Conservation (phyloP, 2,329 filamentous ascomycete genomes). For the Endothia cerciana region DNA sequence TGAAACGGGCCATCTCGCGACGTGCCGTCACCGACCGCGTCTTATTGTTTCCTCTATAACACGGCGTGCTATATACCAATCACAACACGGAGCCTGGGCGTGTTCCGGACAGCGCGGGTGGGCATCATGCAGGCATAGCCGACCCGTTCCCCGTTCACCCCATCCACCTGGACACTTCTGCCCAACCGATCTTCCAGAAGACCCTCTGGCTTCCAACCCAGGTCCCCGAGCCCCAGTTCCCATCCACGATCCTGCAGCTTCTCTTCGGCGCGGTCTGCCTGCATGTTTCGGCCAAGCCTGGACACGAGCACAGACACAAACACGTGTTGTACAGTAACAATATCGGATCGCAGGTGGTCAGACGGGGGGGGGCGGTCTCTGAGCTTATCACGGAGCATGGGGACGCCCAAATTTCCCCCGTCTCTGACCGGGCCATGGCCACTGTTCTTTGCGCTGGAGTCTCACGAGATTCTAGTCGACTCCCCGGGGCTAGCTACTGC, state of each 20-base stretch:
- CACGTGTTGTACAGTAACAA: not conserved
- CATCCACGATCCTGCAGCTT: not conserved
- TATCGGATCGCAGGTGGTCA: not conserved
- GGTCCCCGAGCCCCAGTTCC: not conserved
- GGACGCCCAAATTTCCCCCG: not conserved
- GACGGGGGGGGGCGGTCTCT: not conserved
- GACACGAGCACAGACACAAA: conserved; percentile 7
- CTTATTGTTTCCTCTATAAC: not conserved
- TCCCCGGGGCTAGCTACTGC: not conserved
- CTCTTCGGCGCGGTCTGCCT: not conserved
- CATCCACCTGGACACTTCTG: not conserved
- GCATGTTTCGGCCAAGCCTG: not conserved
- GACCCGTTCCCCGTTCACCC: not conserved
- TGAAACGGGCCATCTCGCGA: not conserved
- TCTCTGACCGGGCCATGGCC: too few species aligned
- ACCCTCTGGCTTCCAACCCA: not conserved
- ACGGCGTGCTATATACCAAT: not conserved
- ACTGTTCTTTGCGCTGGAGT: not conserved
- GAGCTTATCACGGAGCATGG: not conserved
- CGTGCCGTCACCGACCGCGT: not conserved
- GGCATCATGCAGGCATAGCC: not conserved
- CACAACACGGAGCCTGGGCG: not conserved
- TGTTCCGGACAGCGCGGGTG: not conserved
- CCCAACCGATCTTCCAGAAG: not conserved
- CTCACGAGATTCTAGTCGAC: not conserved